Conservation (phyloP, 257 asterid genomes). For the Rhazya stricta region DNA sequence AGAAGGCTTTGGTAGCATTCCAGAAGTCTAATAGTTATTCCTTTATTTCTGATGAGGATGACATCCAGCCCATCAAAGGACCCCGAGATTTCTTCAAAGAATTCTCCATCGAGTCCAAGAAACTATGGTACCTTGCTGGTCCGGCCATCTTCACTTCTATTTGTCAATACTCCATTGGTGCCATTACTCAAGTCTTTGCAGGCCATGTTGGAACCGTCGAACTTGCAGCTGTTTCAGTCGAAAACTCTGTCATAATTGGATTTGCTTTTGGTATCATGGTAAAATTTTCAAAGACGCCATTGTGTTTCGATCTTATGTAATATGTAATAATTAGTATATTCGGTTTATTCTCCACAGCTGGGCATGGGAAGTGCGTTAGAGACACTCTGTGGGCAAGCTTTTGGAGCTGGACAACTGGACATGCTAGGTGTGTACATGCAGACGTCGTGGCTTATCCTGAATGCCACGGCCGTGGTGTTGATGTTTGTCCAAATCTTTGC, state of each 20-base stretch:
- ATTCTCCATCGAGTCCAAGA: slow-evolving; percentile 20
- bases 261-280: slow-evolving; percentile 28
- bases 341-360: slow-evolving; percentile 16
- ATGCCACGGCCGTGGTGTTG: slow-evolving; percentile 21
- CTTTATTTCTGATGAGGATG: slow-evolving; percentile 20
- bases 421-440: slow-evolving; percentile 56
- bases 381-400: slow-evolving; percentile 64
- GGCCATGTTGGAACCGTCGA: slow-evolving; percentile 27
- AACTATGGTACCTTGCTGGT: slow-evolving; percentile 29
- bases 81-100: slow-evolving; percentile 22
- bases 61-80: slow-evolving; percentile 23
- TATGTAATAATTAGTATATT: background rate
- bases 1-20: too few relatives aligned
- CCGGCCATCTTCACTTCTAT: slow-evolving; percentile 31
- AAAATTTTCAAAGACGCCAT: background rate
- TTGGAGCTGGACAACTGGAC: slow-evolving; percentile 48
- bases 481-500: slow-evolving; percentile 41
- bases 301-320: background rate
- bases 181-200: slow-evolving; percentile 27
- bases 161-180: slow-evolving; percentile 26
- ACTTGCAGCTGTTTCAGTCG: slow-evolving; percentile 28
- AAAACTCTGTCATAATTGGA: slow-evolving; percentile 23
- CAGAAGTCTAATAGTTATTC: background rate
- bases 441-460: slow-evolving; percentile 53
- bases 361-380: slow-evolving; percentile 64